Percentiles rank a stretch among this genome's conserved stretches.
These are phyloP conservation scores for Oryza coarctata DNA, from an alignment of 176 grass and related monocot species.

Conservation along the genomic window DNA sequence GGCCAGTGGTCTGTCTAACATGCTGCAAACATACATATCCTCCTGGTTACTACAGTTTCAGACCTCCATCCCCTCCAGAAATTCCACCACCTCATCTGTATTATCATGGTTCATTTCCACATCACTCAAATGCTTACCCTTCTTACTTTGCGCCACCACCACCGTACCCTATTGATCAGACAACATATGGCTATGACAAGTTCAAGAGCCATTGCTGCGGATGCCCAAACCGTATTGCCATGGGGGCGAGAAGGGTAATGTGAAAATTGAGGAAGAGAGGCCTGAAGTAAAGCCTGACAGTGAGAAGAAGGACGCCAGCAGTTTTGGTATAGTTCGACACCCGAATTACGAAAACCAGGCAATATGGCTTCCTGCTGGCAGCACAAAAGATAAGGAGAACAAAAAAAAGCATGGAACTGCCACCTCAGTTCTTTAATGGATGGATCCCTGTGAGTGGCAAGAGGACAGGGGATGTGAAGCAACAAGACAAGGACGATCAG, in stretches of 20 bases:
- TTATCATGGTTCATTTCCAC: conserved; percentile 39
- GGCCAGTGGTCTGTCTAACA: too few relatives aligned
- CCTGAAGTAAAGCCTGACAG: conserved; percentile 46
- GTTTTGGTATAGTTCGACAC: conserved; percentile 20
- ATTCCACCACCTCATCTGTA: conserved; percentile 48
- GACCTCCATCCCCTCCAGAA: conserved; percentile 48
- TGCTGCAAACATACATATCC: conserved; percentile 47
- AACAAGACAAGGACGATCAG: conserved; percentile 6
- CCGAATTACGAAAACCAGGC: conserved; percentile 48
- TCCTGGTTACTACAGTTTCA: conserved; percentile 57
- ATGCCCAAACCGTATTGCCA: conserved; percentile 65
- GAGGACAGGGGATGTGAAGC: conserved; percentile 30
- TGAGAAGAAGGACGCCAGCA: conserved; percentile 24
- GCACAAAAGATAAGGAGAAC: conserved; percentile 22
- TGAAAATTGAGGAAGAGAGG: conserved; percentile 66
- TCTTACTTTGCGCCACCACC: conserved; percentile 37
- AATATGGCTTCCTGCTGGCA: conserved; percentile 37
- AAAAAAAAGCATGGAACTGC: conserved; percentile 15
- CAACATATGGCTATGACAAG: conserved; percentile 38
- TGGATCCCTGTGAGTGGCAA: conserved; percentile 44
- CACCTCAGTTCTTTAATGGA: conserved; percentile 28
- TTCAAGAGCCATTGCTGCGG: conserved; percentile 57
- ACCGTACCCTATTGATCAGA: conserved; percentile 42
- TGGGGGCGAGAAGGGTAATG: conserved; percentile 35
- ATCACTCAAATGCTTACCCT: conserved; percentile 41